Evolutionary conservation across 805 yeast species (phyloP), one percentile per base, ranked within the genome.

Genomic region (Diddensiella caesifluorescens): DNA sequence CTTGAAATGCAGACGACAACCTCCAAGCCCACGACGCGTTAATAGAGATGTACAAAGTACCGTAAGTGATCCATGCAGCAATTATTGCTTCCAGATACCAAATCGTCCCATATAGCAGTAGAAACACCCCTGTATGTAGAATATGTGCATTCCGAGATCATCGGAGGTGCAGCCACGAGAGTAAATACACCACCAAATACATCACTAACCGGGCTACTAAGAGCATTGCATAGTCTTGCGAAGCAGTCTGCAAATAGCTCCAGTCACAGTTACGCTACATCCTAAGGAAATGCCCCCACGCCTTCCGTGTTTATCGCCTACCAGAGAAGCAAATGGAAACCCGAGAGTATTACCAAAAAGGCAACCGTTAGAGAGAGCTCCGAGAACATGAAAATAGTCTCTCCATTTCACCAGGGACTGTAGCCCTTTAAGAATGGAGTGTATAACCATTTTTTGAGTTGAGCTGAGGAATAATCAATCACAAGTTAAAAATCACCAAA

Each of bases 41-140:
- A 26, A 44, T 30, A 32, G 56, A 75, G 79, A 45, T 35, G 30
- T 55, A 75, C 79, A 75, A 80, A 23, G 80, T 67, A 23, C 88
- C 89, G 57, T 74, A 80, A 58, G 79, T 84, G 45, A 80, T 64
- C 83, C 85, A 80, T 63, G 80, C 81, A 13, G 89, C 86, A 56
- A 82, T 68, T 53, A 81, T 70, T 28, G 87, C 80, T 57, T 90
- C 90, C 34, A 79, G 66, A 21, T 79, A 77, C 53, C 80, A 76
- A 25, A 78, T 70, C 22, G 83, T 85, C 85, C 63, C 80, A 80
- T 56, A 80, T 62, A 51, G 73, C 71, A 42, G 80, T 81, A 54
- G 79, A 62, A 48, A 71, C 64, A 54, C 86, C 18, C 35, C 88
- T 67, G 88, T 74, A 49, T 69, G 70, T 74, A 9, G 85, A 73